Base-by-base conservation (phyloP, 208 protist species). In the Lotmaria passim region DNA sequence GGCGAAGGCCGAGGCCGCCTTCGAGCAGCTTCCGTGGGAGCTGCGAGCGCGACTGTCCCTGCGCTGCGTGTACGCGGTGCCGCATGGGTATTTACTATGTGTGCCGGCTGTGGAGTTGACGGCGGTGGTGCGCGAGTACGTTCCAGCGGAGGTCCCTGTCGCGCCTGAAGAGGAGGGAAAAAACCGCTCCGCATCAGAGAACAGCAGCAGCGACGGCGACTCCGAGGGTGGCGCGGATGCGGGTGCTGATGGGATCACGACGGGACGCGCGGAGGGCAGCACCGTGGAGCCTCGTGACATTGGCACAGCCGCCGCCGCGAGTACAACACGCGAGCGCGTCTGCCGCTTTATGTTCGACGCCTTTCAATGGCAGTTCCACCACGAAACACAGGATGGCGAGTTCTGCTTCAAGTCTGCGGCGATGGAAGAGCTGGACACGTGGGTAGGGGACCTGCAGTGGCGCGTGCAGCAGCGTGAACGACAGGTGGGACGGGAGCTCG, bases 381-480 rank as follows among this genome's bases (percentile, higher is more conserved):
- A 86, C 68, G 53, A 78, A 36, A 52, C 62, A 0, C 58, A 76
- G 19, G 39, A n/a, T 28, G 58, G 65, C 31, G 62, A 78, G 17
- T 75, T n/a, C 59, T 88, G 71, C 62, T 96, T 93, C 80, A 93
- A 94, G 66, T 93, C 80, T 12, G 66, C 64, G 0, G 65, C 64
- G 15, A 95, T 91, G 73, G 56, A 64, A 17, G 69, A 83, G 41
- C 63, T 95, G 47, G 92, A 96, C 74, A 68, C 61, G 34, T 78
- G 82, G 38, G 72, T 96, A 0, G 92, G 92, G 11, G 87, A 96
- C 55, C 44, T 96, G 21, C 83, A 79, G 36, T 79, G 82, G 24
- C 81, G 82, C 23, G 78, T 93, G 23, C 63, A 77, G 51, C 73
- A 79, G 56, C 83, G 89, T 10, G 91, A 96, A 72, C 70, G 73